Base-by-base conservation (phyloP, 169 alveolate genomes). In the Toxoplasma gondii region DNA sequence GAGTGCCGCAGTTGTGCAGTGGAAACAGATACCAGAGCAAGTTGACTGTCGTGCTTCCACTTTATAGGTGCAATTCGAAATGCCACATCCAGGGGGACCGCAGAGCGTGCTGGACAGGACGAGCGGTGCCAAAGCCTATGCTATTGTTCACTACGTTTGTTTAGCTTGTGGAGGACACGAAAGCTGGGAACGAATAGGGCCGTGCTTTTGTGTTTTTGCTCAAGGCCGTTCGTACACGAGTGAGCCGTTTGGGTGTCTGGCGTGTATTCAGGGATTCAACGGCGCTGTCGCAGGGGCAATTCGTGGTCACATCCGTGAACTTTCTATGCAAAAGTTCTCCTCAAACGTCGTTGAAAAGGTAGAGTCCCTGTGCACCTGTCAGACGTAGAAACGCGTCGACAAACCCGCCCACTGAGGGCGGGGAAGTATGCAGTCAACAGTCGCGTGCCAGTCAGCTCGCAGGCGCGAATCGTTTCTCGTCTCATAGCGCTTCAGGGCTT, bases 311-410 rank as follows among this genome's bases (percentile, higher is more conserved):
- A 95, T 98, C 4, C 96, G 97, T 34, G 93, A 95, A 43, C 97
- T 97, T 80, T 97, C 99, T 1, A 97, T 97, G 95, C 99, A 98
- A 91, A 98, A 98, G 96, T 98, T 98, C 94, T 96, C 98, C 38
- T 98, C 99, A 0, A 98, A 98, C 96, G 99, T 98, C 53, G 98
- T 98, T 29, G 99, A 98, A 93, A 93, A 93, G 84, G 95, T 92
- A 27, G 19, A 64, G 0, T 10, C 19, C 22, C 58, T 49, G 12
- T 49, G 12, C 22, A 36, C 69, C 38, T 83, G 29, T 19, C 38
- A 78, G 16, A 12, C 87, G 44, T 38, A 38, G 44, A 38, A 16
- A 12, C 22, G 0, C 1, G 16, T 78, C 53, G 87, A 19, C 44
- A 78, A 38, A 38, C 44, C 16, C 41, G 4, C 22, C 22, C 22